Percentiles rank a stretch among this genome's conserved stretches.
phyloP scores from a whole-genome alignment of 352 stramenopile species.

The Blastocystis hominis region DNA sequence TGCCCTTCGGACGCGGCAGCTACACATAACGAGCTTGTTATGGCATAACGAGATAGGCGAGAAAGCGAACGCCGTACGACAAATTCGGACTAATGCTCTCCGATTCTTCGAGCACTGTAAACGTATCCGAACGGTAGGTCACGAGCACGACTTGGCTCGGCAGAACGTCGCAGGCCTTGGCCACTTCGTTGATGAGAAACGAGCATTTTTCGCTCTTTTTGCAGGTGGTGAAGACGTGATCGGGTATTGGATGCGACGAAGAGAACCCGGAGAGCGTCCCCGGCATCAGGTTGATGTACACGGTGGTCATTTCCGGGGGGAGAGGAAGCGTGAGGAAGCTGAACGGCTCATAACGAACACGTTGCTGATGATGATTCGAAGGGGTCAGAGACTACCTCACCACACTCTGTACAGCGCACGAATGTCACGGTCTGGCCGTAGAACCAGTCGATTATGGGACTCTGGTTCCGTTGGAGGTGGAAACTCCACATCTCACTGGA shows the following conservation, averaged over 20 bases:
- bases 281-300: background rate
- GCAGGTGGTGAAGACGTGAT: background rate
- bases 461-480: slow-evolving; percentile 65
- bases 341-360: slow-evolving; percentile 64
- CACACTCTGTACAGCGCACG: slow-evolving; percentile 64
- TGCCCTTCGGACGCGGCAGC: background rate
- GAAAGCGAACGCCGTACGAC: background rate
- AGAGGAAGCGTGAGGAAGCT: slow-evolving; percentile 64
- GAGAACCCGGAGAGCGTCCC: background rate
- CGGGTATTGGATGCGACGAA: background rate
- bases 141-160: background rate
- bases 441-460: slow-evolving; percentile 68
- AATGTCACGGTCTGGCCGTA: slow-evolving; percentile 68
- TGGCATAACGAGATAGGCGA: background rate
- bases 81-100: background rate
- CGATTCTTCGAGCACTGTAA: background rate
- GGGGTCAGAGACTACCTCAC: slow-evolving; percentile 57
- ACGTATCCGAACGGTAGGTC: background rate
- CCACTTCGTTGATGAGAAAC: background rate
- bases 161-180: background rate
- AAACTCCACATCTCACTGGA: slow-evolving; percentile 62
- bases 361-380: background rate
- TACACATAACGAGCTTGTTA: background rate
- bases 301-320: slow-evolving; percentile 29
- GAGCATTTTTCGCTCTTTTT: background rate